Percentiles rank a stretch among this genome's conserved stretches.
These are phyloP conservation scores for Petunia hybrid DNA, from an alignment of 305 asterid species.

Conservation along the genomic window DNA sequence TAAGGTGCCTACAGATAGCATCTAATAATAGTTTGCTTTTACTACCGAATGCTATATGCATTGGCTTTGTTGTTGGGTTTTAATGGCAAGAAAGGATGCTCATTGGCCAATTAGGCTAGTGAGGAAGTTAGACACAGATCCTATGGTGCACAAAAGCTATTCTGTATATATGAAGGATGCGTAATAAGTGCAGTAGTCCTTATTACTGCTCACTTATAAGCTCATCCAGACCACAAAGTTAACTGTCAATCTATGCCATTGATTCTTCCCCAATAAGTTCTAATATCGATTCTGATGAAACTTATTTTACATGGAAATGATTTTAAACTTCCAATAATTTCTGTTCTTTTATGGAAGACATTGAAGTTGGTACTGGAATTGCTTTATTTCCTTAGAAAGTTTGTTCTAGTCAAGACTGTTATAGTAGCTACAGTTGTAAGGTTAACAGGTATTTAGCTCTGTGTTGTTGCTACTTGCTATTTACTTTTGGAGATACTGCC, in stretches of 20 bases:
- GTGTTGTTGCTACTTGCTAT: neutral
- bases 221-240: slow-evolving; percentile 3
- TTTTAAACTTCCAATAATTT: neutral
- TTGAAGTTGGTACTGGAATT: neutral
- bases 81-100: neutral
- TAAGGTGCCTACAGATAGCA: neutral
- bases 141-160: neutral
- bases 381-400: neutral
- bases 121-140: neutral
- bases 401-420: neutral
- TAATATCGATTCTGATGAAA: neutral
- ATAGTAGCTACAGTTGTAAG: neutral
- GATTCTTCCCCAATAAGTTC: neutral
- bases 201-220: neutral
- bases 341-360: slow-evolving; percentile 17
- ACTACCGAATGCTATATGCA: neutral
- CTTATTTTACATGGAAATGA: slow-evolving; percentile 18
- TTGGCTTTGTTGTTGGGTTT: neutral
- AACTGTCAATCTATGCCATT: neutral
- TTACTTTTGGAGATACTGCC: neutral
- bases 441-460: neutral
- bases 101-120: neutral
- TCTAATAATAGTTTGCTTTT: neutral
- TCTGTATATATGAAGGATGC: neutral
- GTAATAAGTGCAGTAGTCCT: neutral